Evolutionary conservation across 176 grass and related monocot species (phyloP), one percentile per base, ranked within the genome.

Genomic region (Paspalum vaginatum): DNA sequence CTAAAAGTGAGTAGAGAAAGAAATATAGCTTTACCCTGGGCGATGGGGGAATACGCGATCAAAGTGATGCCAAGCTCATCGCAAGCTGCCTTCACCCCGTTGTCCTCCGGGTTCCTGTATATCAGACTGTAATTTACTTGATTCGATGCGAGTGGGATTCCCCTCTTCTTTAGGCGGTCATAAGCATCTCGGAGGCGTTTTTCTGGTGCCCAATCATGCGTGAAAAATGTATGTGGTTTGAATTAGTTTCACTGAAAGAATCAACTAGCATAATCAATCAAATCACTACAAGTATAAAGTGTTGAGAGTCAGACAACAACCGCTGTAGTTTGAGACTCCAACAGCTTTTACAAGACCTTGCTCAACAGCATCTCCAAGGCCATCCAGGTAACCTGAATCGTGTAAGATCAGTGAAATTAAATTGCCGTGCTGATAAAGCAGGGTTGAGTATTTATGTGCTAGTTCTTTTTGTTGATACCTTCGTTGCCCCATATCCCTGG

Each of bases 401-500:
- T 79, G 70, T 24, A 68, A 71, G 84, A 68, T 38, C 40, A 63
- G 32, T 41, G 53, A 77, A 42, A 37, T 15, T 13, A 77, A 42
- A 37, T 15, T 13, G 8, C 0, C 6, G 25, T 16, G 9, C 15
- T 20, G 17, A 83, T 58, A 32, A 32, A 61, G 1, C 9, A 27
- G 8, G 24, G 7, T 71, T 37, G 1, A 9, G 0, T 50, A 50
- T 49, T 71, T 51, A 0, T 51, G 24, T 51, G 25, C 15, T 32
- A 71, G 32, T 50, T 26, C 0, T 32, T 32, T 16, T 51, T 4
- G 27, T 24, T 43, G 24, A 20, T 92, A 98, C 90, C 95, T 95
- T 95, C 84, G 27, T 98, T 98, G 44, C 95, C 95, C 95, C 95
- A 98, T 52, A 98, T 80, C 49, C 92, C 92, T 42, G 95, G 95